Percentiles rank a stretch among this genome's conserved stretches.
Conservation (phyloP, 768 basidiomycete genomes). For the Exidia glandulosa region DNA sequence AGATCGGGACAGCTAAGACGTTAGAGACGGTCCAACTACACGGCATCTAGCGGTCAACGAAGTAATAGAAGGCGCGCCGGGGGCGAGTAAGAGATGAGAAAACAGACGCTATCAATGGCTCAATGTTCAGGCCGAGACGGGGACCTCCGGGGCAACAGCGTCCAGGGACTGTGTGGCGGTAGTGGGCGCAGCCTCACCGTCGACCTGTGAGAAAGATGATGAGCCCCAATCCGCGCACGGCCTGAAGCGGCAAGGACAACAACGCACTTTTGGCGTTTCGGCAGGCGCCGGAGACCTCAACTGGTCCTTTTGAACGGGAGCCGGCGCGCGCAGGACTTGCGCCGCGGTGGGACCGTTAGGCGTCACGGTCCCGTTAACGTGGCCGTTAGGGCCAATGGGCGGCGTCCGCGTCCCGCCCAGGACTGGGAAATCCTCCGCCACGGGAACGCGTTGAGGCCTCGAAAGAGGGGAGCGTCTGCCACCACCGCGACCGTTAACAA, state of each 20-base stretch:
- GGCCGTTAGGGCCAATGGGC: conserved; percentile 35
- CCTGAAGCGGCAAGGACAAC: conserved; percentile 18
- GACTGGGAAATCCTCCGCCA: conserved; percentile 91
- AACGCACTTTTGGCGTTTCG: conserved; percentile 7
- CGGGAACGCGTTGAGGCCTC: conserved; percentile 62
- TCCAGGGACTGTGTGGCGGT: conserved; percentile 32
- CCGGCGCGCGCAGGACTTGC: conserved; percentile 75
- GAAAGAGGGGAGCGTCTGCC: neutral
- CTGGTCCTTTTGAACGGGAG: conserved; percentile 75
- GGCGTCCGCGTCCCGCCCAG: conserved; percentile 62
- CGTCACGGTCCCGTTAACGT: conserved; percentile 5
- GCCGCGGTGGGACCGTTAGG: conserved; percentile 69
- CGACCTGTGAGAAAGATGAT: neutral
- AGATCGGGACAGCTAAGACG: neutral
- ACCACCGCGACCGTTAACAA: neutral
- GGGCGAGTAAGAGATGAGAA: neutral
- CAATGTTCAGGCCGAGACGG: conserved; percentile 55
- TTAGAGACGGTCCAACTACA: neutral
- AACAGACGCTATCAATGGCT: neutral
- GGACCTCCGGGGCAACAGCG: conserved; percentile 48
- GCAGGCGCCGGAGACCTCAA: conserved; percentile 38
- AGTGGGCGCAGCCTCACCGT: conserved; percentile 45
- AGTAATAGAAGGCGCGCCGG: neutral
- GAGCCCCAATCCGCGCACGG: conserved; percentile 16
- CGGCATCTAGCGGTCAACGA: neutral